Conservation (phyloP, 352 stramenopile genomes). For the Elongisporangium anandrum region DNA sequence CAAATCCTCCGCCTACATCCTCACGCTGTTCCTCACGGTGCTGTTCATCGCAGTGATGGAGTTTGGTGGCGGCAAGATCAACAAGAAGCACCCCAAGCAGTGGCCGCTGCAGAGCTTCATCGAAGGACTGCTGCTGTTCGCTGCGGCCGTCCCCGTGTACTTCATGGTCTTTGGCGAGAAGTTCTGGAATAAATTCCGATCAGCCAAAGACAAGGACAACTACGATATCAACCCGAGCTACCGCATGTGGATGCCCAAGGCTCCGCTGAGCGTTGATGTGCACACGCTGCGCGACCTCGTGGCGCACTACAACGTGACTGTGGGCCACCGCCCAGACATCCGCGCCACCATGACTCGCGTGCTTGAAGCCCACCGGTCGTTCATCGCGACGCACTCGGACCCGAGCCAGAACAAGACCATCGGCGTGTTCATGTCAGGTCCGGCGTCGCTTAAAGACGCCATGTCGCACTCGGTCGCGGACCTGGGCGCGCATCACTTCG, state of each 20-base stretch:
- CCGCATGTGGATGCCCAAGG: background rate
- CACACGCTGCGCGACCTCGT: slow-evolving; percentile 24
- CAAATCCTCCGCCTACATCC: slow-evolving; percentile 7
- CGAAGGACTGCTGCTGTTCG: slow-evolving; percentile 20
- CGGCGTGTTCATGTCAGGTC: slow-evolving; percentile 20
- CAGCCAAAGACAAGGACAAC: background rate
- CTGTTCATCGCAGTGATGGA: slow-evolving; percentile 16
- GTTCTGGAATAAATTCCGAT: background rate
- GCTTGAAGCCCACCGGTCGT: background rate
- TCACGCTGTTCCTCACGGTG: slow-evolving; percentile 12
- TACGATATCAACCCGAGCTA: background rate
- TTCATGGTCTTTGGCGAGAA: slow-evolving; percentile 2
- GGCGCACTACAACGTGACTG: slow-evolving; percentile 16
- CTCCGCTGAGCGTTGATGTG: slow-evolving; percentile 8
- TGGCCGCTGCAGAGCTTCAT: slow-evolving; percentile 26
- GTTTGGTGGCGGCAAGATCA: slow-evolving; percentile 19
- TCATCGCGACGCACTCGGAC: background rate
- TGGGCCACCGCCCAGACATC: slow-evolving; percentile 21
- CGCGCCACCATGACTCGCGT: background rate
- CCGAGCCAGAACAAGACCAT: background rate
- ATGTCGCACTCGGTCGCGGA: slow-evolving; percentile 9
- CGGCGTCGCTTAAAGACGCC: slow-evolving; percentile 10
- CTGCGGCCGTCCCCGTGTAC: background rate
- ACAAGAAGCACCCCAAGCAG: slow-evolving; percentile 20
- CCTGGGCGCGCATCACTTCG: slow-evolving; percentile 12